A percentile compares a stretch with the other conserved stretches of the same genome.
Conservation (phyloP, 495 filamentous ascomycete genomes). For the Aspergillus baeticus region DNA sequence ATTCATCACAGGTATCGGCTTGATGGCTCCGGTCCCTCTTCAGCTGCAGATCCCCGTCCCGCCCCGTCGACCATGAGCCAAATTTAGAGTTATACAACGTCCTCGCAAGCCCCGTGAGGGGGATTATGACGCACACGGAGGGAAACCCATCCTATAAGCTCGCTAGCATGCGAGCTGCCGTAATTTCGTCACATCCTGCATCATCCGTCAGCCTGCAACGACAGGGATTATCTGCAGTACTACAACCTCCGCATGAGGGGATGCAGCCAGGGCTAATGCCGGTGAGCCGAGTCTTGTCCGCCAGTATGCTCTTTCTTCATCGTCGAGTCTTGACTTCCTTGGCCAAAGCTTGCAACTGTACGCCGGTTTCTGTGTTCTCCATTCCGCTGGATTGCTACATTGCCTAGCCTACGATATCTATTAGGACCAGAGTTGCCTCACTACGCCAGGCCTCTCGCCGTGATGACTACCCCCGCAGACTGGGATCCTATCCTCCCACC, state of each 20-base stretch:
- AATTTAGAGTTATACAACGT: background rate
- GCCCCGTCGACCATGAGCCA: no score
- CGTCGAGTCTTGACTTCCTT: slow-evolving; percentile 5
- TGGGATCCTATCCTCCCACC: background rate
- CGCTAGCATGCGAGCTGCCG: background rate
- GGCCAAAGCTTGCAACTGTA: slow-evolving; percentile 11
- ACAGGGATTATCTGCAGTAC: background rate
- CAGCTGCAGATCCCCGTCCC: no score
- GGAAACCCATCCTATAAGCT: background rate
- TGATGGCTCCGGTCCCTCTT: no score
- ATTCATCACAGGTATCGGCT: no score
- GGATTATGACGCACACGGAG: background rate
- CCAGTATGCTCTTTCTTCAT: background rate
- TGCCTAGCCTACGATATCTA: no score
- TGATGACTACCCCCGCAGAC: background rate
- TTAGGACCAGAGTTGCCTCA: background rate
- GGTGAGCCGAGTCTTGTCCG: background rate
- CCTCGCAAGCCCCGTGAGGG: background rate
- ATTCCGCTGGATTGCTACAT: no score
- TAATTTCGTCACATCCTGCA: background rate
- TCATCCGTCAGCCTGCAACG: background rate
- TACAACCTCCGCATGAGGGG: slow-evolving; percentile 1
- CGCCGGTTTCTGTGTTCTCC: background rate
- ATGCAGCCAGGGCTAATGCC: background rate
- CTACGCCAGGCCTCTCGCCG: background rate